A percentile compares a stretch with the other conserved stretches of the same genome.
phyloP scores from a whole-genome alignment of 1,139 yeast species.

The Pichia sp. region DNA sequence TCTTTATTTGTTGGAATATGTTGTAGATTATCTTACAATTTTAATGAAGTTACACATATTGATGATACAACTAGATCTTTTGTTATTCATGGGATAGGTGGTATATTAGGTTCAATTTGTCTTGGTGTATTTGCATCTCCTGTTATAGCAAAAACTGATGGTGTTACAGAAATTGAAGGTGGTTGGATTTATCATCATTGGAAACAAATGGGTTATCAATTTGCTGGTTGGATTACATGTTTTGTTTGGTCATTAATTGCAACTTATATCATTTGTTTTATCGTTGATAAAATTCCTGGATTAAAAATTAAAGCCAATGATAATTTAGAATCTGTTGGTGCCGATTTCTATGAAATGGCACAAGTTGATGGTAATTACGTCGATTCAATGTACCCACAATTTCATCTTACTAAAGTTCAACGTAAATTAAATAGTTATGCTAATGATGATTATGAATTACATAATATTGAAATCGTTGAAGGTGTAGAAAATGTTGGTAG shows the following conservation, averaged over 20 bases:
- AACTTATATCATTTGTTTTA: conserved; percentile 37
- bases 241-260: conserved; percentile 39
- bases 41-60: conserved; percentile 39
- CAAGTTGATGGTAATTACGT: conserved; percentile 27
- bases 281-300: conserved; percentile 45
- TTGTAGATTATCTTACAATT: conserved; percentile 36
- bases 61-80: conserved; percentile 46
- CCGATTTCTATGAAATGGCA: conserved; percentile 39
- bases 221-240: conserved; percentile 39
- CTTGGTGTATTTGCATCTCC: conserved; percentile 44
- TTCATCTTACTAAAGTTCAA: conserved; percentile 7
- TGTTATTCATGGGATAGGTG: conserved; percentile 45
- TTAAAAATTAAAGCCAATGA: conserved; percentile 36
- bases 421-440: conserved; percentile 3
- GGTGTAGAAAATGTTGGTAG: neutral
- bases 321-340: conserved; percentile 44
- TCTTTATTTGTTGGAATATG: conserved; percentile 37
- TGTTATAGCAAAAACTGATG: conserved; percentile 42
- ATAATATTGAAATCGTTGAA: conserved; percentile 7
- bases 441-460: conserved; percentile 3
- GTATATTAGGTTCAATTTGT: conserved; percentile 39
- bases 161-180: conserved; percentile 40
- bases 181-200: conserved; percentile 50
- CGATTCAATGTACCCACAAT: conserved; percentile 16
- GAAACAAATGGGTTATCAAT: conserved; percentile 45